Conservation (phyloP, 1,284 basidiomycete species). For the Fomitopsis palustris region DNA sequence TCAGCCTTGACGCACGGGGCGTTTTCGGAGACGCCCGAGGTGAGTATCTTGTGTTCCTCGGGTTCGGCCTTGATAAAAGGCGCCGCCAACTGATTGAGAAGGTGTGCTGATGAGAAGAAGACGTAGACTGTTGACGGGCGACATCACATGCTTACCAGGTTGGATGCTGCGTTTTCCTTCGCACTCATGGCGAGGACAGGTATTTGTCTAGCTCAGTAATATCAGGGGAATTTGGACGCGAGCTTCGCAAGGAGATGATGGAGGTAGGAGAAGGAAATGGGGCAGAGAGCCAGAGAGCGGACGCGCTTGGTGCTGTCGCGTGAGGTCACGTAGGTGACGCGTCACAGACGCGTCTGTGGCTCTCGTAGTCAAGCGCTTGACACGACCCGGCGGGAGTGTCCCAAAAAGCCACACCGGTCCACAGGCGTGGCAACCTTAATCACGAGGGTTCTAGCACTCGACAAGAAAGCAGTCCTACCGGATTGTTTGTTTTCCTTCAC, state of each 20-base stretch:
- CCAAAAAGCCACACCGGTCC: not conserved
- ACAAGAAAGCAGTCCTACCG: no score
- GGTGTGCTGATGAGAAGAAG: not conserved
- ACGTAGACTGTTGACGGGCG: not conserved
- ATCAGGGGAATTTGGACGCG: not conserved
- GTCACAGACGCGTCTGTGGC: constrained; percentile 1
- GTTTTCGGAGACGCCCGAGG: constrained; percentile 20
- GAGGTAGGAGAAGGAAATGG: constrained; percentile 1
- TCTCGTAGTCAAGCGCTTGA: not conserved
- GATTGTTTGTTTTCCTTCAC: no score
- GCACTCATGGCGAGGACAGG: constrained; percentile 19
- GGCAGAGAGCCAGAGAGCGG: constrained; percentile 1
- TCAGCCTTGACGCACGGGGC: not conserved
- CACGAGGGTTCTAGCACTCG: no score
- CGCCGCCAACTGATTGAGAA: constrained; percentile 9
- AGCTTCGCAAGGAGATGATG: not conserved
- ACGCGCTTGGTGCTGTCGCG: constrained; percentile 14
- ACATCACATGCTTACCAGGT: not conserved
- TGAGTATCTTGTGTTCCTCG: constrained; percentile 29
- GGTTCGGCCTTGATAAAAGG: constrained; percentile 41
- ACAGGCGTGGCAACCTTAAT: no score
- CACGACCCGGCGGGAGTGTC: not conserved
- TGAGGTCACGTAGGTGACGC: constrained; percentile 16
- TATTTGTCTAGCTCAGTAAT: not conserved
- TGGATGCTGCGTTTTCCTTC: constrained; percentile 25